Base-by-base conservation (phyloP, 2,329 filamentous ascomycete genomes). In the Sordariomycetes sp. region DNA sequence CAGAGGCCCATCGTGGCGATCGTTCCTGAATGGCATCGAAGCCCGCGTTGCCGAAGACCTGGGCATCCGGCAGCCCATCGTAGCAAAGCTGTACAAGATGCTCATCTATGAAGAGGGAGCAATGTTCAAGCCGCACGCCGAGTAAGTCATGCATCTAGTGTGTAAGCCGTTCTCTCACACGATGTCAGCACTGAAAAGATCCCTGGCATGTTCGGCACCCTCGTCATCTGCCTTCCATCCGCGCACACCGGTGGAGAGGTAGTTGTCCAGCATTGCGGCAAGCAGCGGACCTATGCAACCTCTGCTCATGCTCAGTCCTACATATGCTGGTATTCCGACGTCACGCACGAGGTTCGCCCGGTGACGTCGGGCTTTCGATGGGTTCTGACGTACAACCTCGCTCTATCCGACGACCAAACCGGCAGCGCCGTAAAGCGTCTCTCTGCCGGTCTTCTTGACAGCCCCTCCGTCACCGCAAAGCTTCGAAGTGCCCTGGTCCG, bases 301-400 rank as follows among this genome's bases (percentile, higher is more conserved):
- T 54, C 49, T 0, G 23, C 41, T 4, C 21, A 15, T 5, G 12
- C 35, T 0, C 39, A 50, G 34, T 50, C 50, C 0, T 44, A 42
- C 18, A 40, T 45, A 6, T 51, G 38, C 21, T 63, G 59, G 72
- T 75, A 70, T 45, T 63, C 66, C 0, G 68, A 75, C 36, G 67
- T 74, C 1, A 54, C 52, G 2, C 66, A 74, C 41, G 61, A 75
- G 45, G 55, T 72, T n/a, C 50, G 60, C 12, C 59, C 61, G 2
- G 55, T 75, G 3, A 56, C 41, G 0, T 59, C 57, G 0, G 70
- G 71, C 3, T 61, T 66, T 42, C 64, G 68, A 4, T 58, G 66
- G 35, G 67, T 70, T 8, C 41, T 76, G 9, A 69, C 62, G 0
- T 77, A 72, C 49, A 73, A 74, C 42, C 57, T 76, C 5, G 45